Evolutionary conservation across 1,139 yeast genomes (phyloP), one percentile per base, ranked within the genome.

Genomic region (Zygosaccharomyces pseudobailii): DNA sequence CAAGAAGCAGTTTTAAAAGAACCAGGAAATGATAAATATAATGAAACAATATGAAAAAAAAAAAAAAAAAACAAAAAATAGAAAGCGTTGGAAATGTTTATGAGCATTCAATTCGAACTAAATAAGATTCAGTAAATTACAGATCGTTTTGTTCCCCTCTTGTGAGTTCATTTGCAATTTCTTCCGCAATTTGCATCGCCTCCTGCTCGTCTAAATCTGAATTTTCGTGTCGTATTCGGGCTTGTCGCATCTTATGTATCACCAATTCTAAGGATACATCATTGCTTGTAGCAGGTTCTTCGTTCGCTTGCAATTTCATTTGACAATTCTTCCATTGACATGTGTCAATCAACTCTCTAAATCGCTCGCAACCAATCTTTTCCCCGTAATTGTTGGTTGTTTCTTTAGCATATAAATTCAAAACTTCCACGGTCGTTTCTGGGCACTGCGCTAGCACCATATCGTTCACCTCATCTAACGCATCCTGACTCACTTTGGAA

Each of bases 291-390:
- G 38, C 2, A 38, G 36, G 10, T 44, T n/a, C 33, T 38, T 27
- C 22, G 27, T 49, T 17, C 34, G 37, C 10, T 47, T 32, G 33
- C n/a, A 39, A 40, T 43, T 33, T 25, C 38, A 36, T 31, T 37
- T 37, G 39, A 37, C 51, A 38, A 17, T 42, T 44, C 6, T 30
- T 36, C 69, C 70, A 66, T n/a, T 52, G 53, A 42, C 59, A 54
- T 3, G 61, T 55, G 43, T 65, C 68, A 6, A 66, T 51, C 6
- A 63, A 50, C 35, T 66, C 68, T 37, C 44, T 47, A 2, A 62
- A 30, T 45, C 69, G 54, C 4, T 46, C 46, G 2, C 51, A 31
- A 0, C 71, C 70, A 7, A 49, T 32, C 19, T 47, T 53, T 36
- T 66, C 70, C 17, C 55, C 57, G 41, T 48, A 58, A 40, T 61